These are phyloP conservation scores for Blastocystis sp. DNA, from an alignment of 352 stramenopile species.

Conservation along the genomic window DNA sequence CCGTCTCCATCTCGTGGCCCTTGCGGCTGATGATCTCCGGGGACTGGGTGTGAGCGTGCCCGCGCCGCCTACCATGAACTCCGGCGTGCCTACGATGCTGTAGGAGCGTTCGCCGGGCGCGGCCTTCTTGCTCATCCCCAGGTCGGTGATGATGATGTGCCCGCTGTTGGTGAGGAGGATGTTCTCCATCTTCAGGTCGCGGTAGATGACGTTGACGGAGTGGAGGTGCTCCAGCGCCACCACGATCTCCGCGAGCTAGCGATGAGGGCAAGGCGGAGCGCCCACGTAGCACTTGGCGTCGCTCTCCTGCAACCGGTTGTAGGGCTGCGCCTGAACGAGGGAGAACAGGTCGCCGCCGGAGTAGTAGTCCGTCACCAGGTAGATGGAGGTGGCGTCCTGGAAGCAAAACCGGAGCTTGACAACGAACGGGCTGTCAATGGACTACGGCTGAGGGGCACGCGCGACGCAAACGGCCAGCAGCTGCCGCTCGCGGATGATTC, in stretches of 20 bases:
- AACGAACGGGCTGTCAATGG: conserved; percentile 80
- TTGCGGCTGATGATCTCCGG: conserved; percentile 78
- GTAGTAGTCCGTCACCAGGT: conserved; percentile 85
- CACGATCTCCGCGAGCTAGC: conserved; percentile 76
- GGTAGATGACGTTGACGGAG: conserved; percentile 81
- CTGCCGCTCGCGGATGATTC: conserved; percentile 46
- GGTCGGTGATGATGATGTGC: conserved; percentile 83
- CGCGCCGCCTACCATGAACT: conserved; percentile 77
- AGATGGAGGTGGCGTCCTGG: conserved; percentile 80
- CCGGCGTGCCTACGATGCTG: conserved; percentile 80
- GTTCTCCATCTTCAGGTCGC: conserved; percentile 82
- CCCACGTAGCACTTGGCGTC: conserved; percentile 77
- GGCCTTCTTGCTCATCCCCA: conserved; percentile 78
- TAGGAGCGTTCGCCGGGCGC: conserved; percentile 74
- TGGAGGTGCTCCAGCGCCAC: conserved; percentile 80
- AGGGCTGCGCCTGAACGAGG: conserved; percentile 77
- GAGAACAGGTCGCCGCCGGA: conserved; percentile 81
- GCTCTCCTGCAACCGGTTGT: conserved; percentile 76
- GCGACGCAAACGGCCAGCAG: conserved; percentile 3
- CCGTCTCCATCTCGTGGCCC: conserved; percentile 79
- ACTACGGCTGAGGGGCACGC: background rate
- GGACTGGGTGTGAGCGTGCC: conserved; percentile 3
- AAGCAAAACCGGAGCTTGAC: conserved; percentile 82
- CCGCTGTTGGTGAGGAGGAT: conserved; percentile 81
- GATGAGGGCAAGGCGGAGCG: background rate